Conservation (phyloP, 345 rosid genomes). For the sweet orange (Citrus sinensis) region DVS_A1.0 CM039169.1:31306001-31306500, state of each 20-base stretch:
- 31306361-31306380: constrained; percentile 64
- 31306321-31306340: constrained; percentile 61
- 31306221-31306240: constrained; percentile 1
- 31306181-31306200: not conserved
- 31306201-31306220: not conserved
- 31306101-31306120: not conserved
- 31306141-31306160: not conserved
- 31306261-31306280: not conserved
- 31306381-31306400: constrained; percentile 58
- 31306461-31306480: constrained; percentile 67
- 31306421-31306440: constrained; percentile 62
- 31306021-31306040: not conserved
- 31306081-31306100: not conserved
- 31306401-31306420: constrained; percentile 72
- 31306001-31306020: not conserved
- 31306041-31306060: not conserved
- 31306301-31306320: not conserved
- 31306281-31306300: not conserved
- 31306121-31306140: not conserved
- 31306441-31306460: constrained; percentile 56
- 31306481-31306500: constrained; percentile 62
- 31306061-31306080: not conserved
- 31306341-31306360: constrained; percentile 63
- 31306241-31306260: not conserved
- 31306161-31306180: not conserved